Percentiles rank a stretch among this genome's conserved stretches.
These are phyloP conservation scores for Danielozyma ontarioensis DNA, from an alignment of 805 yeast species.

Conservation along the genomic window DNA sequence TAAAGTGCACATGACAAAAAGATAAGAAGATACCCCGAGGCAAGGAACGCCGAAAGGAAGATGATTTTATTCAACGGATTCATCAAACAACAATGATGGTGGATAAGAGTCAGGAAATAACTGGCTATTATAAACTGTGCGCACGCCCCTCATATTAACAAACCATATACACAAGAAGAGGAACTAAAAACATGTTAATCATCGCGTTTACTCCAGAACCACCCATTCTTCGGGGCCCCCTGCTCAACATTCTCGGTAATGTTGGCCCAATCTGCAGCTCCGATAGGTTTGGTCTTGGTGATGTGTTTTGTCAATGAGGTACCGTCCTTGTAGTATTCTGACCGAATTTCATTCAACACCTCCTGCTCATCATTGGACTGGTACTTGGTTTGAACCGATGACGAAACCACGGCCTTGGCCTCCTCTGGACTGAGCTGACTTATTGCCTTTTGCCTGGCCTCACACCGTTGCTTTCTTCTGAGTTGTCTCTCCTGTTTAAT, in stretches of 20 bases:
- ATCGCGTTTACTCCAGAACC: constrained; percentile 22
- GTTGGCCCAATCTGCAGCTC: constrained; percentile 28
- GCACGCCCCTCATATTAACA: no score
- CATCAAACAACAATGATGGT: constrained; percentile 25
- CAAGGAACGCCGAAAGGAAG: constrained; percentile 41
- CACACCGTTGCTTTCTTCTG: constrained; percentile 3
- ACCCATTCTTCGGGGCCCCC: constrained; percentile 11
- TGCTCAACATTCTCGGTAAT: constrained; percentile 21
- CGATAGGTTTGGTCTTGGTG: constrained; percentile 28
- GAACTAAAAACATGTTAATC: no score
- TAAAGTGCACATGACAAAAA: constrained; percentile 41
- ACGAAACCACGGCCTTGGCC: constrained; percentile 16
- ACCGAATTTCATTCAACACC: constrained; percentile 24
- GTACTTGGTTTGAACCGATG: constrained; percentile 20
- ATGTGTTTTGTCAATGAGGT: constrained; percentile 26
- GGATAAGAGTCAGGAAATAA: no score
- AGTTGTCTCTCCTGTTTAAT: constrained; percentile 31
- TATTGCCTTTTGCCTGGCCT: no score
- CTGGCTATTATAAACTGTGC: no score
- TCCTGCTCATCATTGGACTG: constrained; percentile 24
- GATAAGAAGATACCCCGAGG: constrained; percentile 40
- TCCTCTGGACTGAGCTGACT: not conserved
- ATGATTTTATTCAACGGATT: constrained; percentile 44
- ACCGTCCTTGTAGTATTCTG: constrained; percentile 34
- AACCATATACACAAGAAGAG: no score